Base-by-base conservation (phyloP, 2,329 filamentous ascomycete species). In the Colletotrichum abscissum region DNA sequence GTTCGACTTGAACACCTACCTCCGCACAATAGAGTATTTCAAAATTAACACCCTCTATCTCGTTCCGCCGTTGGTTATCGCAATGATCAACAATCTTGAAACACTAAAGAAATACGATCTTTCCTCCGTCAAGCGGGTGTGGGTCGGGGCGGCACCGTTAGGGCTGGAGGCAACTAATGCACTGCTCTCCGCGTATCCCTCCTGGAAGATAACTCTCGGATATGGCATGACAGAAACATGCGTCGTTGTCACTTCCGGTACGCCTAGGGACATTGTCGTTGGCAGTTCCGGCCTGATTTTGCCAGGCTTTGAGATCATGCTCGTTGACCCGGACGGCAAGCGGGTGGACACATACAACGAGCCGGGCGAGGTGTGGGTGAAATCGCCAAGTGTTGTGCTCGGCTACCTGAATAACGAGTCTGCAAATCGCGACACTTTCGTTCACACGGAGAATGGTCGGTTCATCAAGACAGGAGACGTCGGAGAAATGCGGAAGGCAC, bases 391-490 rank as follows among this genome's bases (percentile, higher is more conserved):
- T 12, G 46, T 74, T 2, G 54, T 69, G 30, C 63, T 74, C 26
- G 72, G 70, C 6, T 74, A 74, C 35, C 62, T 57, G 28, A 62
- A 73, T 24, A 72, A 74, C 14, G 59, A 72, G 16, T n/a, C 42
- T n/a, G 42, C 42, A 46, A 46, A 46, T 8, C 42, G 42, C 42
- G 42, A 46, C 6, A 46, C 42, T 46, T 46, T 46, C 19, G 19
- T 46, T 19, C 7, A 46, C 16, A 46, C 42, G 7, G 42, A 46
- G 8, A 3, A 46, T 7, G 91, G 91, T 8, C 83, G 91, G 74
- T 96, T 94, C 90, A 91, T 97, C 87, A 90, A 89, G 52, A 98
- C 95, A 0, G 95, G 95, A 5, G 94, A 97, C 77, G 93, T 95
- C 79, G 93, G 92, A 0, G 85, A 95, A 2, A 84, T 95, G 26